These are phyloP conservation scores for Salix arbutifolia DNA, from an alignment of 345 rosid species.

Conservation along the genomic window DNA sequence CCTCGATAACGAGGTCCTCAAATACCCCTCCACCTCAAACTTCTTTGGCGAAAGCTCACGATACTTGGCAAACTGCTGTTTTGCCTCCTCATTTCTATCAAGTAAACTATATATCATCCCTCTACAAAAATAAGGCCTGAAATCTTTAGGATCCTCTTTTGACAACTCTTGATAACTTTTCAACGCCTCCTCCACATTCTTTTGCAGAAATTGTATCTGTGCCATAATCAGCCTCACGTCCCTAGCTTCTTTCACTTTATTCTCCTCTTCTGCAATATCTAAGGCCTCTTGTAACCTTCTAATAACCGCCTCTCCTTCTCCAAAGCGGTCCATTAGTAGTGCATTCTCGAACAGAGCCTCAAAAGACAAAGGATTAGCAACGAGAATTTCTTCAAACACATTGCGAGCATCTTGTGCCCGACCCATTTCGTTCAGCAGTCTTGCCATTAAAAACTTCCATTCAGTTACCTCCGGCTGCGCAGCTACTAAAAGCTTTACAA, in stretches of 20 bases:
- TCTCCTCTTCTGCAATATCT: conserved; percentile 51
- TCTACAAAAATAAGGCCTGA: conserved; percentile 72
- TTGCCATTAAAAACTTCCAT: conserved; percentile 75
- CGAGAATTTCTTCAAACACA: conserved; percentile 80
- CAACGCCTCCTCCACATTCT: conserved; percentile 79
- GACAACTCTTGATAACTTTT: conserved; percentile 59
- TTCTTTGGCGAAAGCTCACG: conserved; percentile 68
- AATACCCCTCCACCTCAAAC: conserved; percentile 70
- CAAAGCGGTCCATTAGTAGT: conserved; percentile 67
- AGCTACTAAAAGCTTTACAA: conserved; percentile 41
- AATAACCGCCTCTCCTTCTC: conserved; percentile 69
- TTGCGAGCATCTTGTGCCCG: conserved; percentile 56
- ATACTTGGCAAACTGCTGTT: conserved; percentile 72
- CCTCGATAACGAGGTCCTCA: conserved; percentile 64
- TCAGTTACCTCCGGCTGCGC: conserved; percentile 60
- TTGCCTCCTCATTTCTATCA: conserved; percentile 71
- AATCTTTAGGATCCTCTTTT: conserved; percentile 71
- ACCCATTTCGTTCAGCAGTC: conserved; percentile 57
- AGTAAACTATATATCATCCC: conserved; percentile 82
- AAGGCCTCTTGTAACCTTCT: conserved; percentile 71
- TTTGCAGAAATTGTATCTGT: conserved; percentile 72
- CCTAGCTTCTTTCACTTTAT: conserved; percentile 61
- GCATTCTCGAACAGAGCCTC: conserved; percentile 92
- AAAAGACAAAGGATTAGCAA: conserved; percentile 62
- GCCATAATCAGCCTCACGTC: conserved; percentile 86